phyloP scores from a whole-genome alignment of 139 green algal species.

The Picochlorum costavermella region DNA sequence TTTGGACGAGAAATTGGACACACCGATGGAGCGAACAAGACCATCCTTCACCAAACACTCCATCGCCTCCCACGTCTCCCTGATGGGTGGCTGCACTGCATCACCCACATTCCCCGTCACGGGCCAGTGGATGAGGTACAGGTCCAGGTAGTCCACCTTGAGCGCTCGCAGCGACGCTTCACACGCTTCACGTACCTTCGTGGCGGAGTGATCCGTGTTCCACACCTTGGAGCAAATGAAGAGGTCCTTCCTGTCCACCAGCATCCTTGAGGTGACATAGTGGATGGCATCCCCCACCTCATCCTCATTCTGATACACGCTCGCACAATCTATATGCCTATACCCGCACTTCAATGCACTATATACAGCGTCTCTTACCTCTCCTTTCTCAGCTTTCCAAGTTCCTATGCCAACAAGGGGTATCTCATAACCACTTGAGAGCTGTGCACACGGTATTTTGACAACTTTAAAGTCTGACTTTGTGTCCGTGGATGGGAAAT shows the following conservation, averaged over 20 bases:
- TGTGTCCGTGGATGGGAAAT: too few relatives aligned
- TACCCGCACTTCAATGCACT: constrained; percentile 34
- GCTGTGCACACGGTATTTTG: constrained; percentile 6
- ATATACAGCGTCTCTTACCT: constrained; percentile 30
- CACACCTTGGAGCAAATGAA: constrained; percentile 68
- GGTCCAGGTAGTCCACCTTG: constrained; percentile 72
- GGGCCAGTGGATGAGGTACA: constrained; percentile 75
- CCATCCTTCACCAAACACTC: constrained; percentile 57
- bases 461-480: neutral
- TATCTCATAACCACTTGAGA: constrained; percentile 23
- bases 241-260: constrained; percentile 44
- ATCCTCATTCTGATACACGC: constrained; percentile 43
- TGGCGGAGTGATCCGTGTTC: constrained; percentile 26
- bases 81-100: constrained; percentile 36
- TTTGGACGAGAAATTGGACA: constrained; percentile 66
- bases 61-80: constrained; percentile 38
- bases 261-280: constrained; percentile 5
- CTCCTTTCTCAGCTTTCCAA: constrained; percentile 37
- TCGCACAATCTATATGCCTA: constrained; percentile 44
- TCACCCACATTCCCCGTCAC: constrained; percentile 47
- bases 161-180: constrained; percentile 60
- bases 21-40: constrained; percentile 64
- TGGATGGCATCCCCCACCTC: constrained; percentile 36
- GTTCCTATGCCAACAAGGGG: constrained; percentile 37
- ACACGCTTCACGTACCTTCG: constrained; percentile 20